Evolutionary conservation across 2,329 filamentous ascomycete species (phyloP).

Genomic region (Didymella lethalis): DNA sequence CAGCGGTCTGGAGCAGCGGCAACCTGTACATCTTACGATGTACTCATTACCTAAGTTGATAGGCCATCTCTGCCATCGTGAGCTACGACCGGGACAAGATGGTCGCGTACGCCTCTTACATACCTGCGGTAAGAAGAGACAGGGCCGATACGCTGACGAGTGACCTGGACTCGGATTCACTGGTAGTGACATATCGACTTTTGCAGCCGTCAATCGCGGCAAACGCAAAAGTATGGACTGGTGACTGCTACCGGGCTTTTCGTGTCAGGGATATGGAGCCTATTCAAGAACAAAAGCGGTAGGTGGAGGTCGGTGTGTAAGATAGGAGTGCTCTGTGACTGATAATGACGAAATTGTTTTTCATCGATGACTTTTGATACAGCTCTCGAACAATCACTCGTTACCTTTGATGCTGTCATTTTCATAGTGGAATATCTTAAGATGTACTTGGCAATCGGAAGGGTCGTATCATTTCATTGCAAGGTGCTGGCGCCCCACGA

Average conservation of each 20-base stretch:
- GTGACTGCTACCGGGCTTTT: no score
- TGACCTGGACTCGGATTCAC: neutral
- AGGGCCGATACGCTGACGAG: constrained; percentile 1
- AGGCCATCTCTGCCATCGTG: neutral
- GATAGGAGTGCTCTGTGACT: neutral
- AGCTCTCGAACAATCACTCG: neutral
- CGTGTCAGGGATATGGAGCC: neutral
- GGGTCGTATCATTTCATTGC: neutral
- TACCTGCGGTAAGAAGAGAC: neutral
- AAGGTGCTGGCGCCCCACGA: constrained; percentile 25
- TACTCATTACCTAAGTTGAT: neutral
- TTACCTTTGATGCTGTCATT: neutral
- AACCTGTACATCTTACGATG: neutral
- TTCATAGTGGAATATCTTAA: neutral
- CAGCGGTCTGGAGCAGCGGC: neutral
- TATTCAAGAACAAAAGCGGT: neutral
- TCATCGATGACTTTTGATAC: neutral
- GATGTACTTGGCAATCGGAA: neutral
- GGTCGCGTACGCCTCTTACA: neutral
- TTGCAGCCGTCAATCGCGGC: constrained; percentile 1
- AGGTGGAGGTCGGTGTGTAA: neutral
- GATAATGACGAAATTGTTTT: neutral
- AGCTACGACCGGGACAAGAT: neutral
- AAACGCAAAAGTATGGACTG: neutral
- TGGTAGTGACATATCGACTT: neutral